Evolutionary conservation across 345 rosid species (phyloP).

Genomic region (Eucalyptus coolabah): DNA sequence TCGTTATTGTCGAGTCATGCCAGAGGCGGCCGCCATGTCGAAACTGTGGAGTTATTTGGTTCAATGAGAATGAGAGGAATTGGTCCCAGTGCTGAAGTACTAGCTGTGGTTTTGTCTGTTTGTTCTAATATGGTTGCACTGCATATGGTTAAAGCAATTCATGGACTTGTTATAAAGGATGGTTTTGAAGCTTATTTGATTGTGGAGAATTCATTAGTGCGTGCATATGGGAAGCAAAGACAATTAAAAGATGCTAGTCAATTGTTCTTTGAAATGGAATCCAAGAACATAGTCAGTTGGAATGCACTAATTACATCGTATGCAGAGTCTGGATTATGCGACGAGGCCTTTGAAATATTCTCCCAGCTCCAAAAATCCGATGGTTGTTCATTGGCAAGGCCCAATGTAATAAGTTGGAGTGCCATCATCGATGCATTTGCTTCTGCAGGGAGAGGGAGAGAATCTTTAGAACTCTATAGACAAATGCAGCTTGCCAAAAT

Average conservation of each 20-base stretch:
- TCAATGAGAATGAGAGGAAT: slow-evolving; percentile 38
- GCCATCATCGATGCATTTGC: slow-evolving; percentile 59
- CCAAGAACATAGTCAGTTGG: slow-evolving; percentile 59
- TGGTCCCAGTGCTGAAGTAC: slow-evolving; percentile 34
- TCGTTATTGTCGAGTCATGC: slow-evolving; percentile 55
- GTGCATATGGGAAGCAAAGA: slow-evolving; percentile 52
- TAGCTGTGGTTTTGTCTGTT: slow-evolving; percentile 60
- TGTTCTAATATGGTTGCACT: slow-evolving; percentile 27
- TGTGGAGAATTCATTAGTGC: slow-evolving; percentile 38
- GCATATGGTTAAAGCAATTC: slow-evolving; percentile 22
- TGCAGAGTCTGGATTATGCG: slow-evolving; percentile 50
- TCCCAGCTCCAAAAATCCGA: slow-evolving; percentile 25
- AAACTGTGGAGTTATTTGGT: slow-evolving; percentile 35
- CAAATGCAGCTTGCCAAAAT: slow-evolving; percentile 12
- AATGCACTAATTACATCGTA: slow-evolving; percentile 58
- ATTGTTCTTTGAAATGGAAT: slow-evolving; percentile 28
- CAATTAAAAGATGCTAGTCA: slow-evolving; percentile 20
- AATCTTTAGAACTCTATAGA: background rate
- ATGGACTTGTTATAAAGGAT: slow-evolving; percentile 42
- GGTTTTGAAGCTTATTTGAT: slow-evolving; percentile 53
- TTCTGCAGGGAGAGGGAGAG: slow-evolving; percentile 16
- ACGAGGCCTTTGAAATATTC: slow-evolving; percentile 44
- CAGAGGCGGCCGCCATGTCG: slow-evolving; percentile 30
- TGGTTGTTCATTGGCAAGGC: slow-evolving; percentile 13
- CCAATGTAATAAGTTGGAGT: slow-evolving; percentile 70